Conservation (phyloP, 1,139 yeast species). For the Kodamaea ohmeri region DNA sequence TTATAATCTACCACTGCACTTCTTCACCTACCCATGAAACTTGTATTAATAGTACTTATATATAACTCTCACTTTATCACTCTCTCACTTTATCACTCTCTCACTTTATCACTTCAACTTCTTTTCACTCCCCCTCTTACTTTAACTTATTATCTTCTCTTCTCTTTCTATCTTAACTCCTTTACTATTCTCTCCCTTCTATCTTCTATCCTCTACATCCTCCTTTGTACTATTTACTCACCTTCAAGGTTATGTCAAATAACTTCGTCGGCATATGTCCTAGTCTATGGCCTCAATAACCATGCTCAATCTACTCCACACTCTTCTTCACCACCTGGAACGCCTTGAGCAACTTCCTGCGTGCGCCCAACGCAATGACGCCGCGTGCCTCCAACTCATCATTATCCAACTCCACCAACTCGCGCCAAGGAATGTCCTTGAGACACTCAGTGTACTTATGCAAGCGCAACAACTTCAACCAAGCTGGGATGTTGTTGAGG, state of each 20-base stretch:
- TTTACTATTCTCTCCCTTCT: no score
- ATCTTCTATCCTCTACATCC: no score
- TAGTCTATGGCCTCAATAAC: background rate
- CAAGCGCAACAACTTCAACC: conserved; percentile 85
- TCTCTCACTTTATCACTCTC: no score
- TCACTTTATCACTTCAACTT: no score
- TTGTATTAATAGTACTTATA: no score
- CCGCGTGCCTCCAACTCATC: conserved; percentile 72
- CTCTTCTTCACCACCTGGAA: conserved; percentile 67
- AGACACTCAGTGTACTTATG: conserved; percentile 91
- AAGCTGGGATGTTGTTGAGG: conserved; percentile 78
- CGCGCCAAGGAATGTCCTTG: conserved; percentile 74
- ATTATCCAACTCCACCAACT: conserved; percentile 70
- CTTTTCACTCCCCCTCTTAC: no score
- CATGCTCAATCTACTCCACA: conserved; percentile 8
- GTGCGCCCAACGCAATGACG: conserved; percentile 90
- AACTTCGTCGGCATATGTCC: conserved; percentile 8
- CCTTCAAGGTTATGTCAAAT: conserved; percentile 14
- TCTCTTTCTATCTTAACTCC: no score
- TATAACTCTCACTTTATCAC: no score
- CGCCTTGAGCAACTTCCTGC: conserved; percentile 87
- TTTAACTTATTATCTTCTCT: no score
- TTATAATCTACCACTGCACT: no score
- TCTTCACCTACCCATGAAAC: no score
- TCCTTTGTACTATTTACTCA: no score